Conservation (phyloP, 805 yeast genomes). For the Lipomyces yamanashiensis region DNA sequence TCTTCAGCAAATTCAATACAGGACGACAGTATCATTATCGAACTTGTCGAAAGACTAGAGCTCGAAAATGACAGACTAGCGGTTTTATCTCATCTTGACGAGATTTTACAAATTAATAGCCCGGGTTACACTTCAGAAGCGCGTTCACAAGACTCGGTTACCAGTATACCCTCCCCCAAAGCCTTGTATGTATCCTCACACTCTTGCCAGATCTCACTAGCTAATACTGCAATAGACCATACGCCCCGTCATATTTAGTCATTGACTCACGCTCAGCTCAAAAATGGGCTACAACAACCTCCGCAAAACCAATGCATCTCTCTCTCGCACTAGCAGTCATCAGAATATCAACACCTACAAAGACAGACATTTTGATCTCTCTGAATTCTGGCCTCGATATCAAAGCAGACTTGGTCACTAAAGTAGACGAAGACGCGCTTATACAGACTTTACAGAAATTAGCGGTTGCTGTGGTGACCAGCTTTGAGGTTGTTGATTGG, state of each 20-base stretch:
- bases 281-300: slow-evolving; percentile 34
- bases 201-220: background rate
- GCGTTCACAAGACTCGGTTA: background rate
- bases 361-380: slow-evolving; percentile 63
- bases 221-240: slow-evolving; percentile 4
- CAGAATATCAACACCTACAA: slow-evolving; percentile 51
- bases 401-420: background rate
- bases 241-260: slow-evolving; percentile 20
- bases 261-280: slow-evolving; percentile 28
- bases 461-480: slow-evolving; percentile 1
- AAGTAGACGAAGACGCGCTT: background rate
- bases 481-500: slow-evolving; percentile 23
- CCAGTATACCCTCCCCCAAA: background rate
- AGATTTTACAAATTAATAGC: slow-evolving; percentile 40
- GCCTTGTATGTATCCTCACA: background rate
- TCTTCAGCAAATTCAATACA: slow-evolving; percentile 38
- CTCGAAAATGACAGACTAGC: slow-evolving; percentile 26
- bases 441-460: slow-evolving; percentile 1
- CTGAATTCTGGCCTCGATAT: slow-evolving; percentile 58
- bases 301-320: slow-evolving; percentile 40
- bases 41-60: slow-evolving; percentile 44
- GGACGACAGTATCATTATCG: slow-evolving; percentile 48
- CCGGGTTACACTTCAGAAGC: slow-evolving; percentile 5
- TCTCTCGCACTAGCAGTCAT: slow-evolving; percentile 60
- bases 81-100: slow-evolving; percentile 39